Evolutionary conservation across 2,329 filamentous ascomycete species (phyloP).

Genomic region (Neurospora sp.): DNA sequence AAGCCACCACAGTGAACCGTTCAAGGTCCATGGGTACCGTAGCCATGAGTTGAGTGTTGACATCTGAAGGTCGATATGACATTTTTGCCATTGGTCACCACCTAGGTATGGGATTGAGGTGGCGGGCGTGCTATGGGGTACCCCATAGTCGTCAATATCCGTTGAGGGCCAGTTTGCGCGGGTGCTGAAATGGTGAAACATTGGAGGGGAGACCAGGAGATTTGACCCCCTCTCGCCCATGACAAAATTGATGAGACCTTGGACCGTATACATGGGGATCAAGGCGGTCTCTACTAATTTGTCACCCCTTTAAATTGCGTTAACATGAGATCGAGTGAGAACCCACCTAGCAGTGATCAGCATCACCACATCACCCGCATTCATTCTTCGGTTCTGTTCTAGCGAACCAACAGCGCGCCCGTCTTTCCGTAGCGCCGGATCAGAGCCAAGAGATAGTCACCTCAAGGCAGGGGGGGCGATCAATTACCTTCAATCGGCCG

Average conservation of each 20-base stretch:
- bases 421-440: not conserved
- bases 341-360: not conserved
- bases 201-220: not conserved
- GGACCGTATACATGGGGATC: no score
- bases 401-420: not conserved
- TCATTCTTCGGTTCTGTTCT: not conserved
- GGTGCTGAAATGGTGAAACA: not conserved
- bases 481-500: not conserved
- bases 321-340: not conserved
- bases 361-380: not conserved
- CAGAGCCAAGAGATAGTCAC: not conserved
- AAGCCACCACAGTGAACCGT: not conserved
- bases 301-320: not conserved
- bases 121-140: not conserved
- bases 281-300: no score
- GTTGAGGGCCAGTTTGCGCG: not conserved
- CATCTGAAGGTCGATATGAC: not conserved
- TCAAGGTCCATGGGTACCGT: not conserved
- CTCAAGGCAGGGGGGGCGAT: not conserved
- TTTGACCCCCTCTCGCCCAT: not conserved
- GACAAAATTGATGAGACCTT: no score
- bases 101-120: not conserved
- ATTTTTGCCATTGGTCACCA: not conserved
- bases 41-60: not conserved
- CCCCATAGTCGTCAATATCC: not conserved